Evolutionary conservation across 306 rosid genomes (phyloP).

Genomic region (Alnus glutinosa): DNA sequence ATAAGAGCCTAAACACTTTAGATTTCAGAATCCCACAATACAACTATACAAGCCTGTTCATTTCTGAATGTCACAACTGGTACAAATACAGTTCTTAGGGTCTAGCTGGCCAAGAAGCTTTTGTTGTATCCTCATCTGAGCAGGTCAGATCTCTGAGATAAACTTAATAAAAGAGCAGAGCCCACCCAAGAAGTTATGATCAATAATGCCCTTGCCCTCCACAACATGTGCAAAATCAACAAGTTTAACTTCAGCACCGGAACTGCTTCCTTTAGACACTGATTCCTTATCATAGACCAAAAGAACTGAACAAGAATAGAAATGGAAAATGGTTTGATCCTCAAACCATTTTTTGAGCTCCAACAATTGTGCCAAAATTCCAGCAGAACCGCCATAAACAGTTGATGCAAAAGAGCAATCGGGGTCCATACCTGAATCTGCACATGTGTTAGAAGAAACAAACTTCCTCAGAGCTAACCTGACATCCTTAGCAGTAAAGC

Average conservation of each 20-base stretch:
- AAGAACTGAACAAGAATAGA: conserved; percentile 65
- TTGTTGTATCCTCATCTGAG: neutral
- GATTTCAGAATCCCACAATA: neutral
- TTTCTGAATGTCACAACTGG: neutral
- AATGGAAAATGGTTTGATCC: conserved; percentile 73
- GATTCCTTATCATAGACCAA: conserved; percentile 56
- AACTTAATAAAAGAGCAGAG: conserved; percentile 82
- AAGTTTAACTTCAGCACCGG: conserved; percentile 52
- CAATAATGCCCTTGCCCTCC: conserved; percentile 64
- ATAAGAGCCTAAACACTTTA: neutral
- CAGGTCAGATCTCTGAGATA: conserved; percentile 45
- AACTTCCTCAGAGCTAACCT: conserved; percentile 47
- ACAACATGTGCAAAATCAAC: conserved; percentile 80
- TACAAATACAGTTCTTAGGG: neutral
- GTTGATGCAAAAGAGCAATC: conserved; percentile 47
- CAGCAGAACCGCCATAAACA: conserved; percentile 55
- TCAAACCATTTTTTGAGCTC: conserved; percentile 85
- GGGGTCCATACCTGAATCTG: conserved; percentile 31
- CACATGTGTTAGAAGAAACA: conserved; percentile 52
- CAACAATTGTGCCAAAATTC: conserved; percentile 55
- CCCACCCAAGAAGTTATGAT: conserved; percentile 94
- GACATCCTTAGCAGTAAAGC: conserved; percentile 31
- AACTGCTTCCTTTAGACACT: conserved; percentile 27
- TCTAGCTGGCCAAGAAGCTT: neutral
- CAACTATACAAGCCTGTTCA: neutral